phyloP scores from a whole-genome alignment of 2,329 filamentous ascomycete genomes.

The Xylariaceae sp. region DNA sequence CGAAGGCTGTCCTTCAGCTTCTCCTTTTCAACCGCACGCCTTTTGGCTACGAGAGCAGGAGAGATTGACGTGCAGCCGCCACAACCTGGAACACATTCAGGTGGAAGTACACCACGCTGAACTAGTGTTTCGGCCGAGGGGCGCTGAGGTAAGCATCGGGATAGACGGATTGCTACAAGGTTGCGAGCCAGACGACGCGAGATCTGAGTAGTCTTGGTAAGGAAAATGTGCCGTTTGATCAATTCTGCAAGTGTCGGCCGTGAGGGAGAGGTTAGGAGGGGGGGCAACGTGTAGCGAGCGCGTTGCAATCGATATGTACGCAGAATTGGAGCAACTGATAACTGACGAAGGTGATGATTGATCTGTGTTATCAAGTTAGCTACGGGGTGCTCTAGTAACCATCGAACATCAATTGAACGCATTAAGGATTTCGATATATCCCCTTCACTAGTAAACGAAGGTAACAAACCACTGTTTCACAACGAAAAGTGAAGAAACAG shows the following conservation, averaged over 20 bases:
- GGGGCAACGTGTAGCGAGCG: conserved; percentile 50
- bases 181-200: conserved; percentile 61
- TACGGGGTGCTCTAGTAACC: background rate
- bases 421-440: too few species aligned
- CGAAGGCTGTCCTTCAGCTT: conserved; percentile 63
- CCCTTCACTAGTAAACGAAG: too few species aligned
- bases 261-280: conserved; percentile 52
- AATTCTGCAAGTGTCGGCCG: conserved; percentile 60
- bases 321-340: conserved; percentile 62
- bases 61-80: conserved; percentile 50
- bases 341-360: conserved; percentile 56
- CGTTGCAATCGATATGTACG: conserved; percentile 59
- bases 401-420: too few species aligned
- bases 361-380: conserved; percentile 39
- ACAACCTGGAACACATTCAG: conserved; percentile 45
- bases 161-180: conserved; percentile 62
- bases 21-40: conserved; percentile 62
- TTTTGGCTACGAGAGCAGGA: conserved; percentile 58
- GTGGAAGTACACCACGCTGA: conserved; percentile 59
- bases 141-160: conserved; percentile 55
- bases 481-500: background rate
- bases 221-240: conserved; percentile 60
- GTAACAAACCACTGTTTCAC: too few species aligned
- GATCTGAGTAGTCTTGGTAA: conserved; percentile 62
- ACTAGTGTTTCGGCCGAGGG: conserved; percentile 59